Base-by-base conservation (phyloP, 805 yeast species). In the Kluyveromyces starmeri region DNA sequence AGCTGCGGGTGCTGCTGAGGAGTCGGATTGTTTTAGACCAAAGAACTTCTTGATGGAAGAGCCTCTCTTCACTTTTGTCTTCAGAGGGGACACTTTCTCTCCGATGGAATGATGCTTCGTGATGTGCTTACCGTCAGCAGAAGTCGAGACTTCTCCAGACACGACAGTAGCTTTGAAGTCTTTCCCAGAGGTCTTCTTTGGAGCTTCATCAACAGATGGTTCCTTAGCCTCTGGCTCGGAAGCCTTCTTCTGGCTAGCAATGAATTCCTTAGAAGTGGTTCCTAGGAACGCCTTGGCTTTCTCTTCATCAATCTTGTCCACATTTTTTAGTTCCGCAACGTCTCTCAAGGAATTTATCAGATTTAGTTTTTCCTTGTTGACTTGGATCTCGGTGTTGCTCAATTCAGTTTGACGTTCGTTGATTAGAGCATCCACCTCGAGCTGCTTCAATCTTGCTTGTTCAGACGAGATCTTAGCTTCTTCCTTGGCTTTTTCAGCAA, bases 251-350 rank as follows among this genome's bases (percentile, higher is more conserved):
- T 45, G 44, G 20, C 47, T 28, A 1, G 43, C 43, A n/a, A 56
- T 38, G 30, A 44, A 49, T 21, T 55, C 61, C 10, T 46, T 50
- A 5, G 58, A 48, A 6, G 57, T 42, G 44, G 48, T 50, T 23
- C 61, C 61, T 28, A 58, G 44, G 25, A 53, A 41, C 7, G 50
- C 41, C 34, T 55, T 58, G 7, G 55, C 51, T 32, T 48, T 55
- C 10, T 45, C 51, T 28, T 54, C 59, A 30, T 53, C 59, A 20
- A 58, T 39, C 29, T 46, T 39, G 11, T 44, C 47, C 20, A 50
- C 58, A 26, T 58, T 58, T 15, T 46, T 46, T n/a, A 55, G 56
- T 45, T 65, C 69, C 9, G 70, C 58, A 33, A 64, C 55, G 27
- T 57, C 47, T 41, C 55, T 57, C 56, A 65, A 68, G 26, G 60